These are phyloP conservation scores for Suillus plorans DNA, from an alignment of 768 basidiomycete species.

Conservation along the genomic window DNA sequence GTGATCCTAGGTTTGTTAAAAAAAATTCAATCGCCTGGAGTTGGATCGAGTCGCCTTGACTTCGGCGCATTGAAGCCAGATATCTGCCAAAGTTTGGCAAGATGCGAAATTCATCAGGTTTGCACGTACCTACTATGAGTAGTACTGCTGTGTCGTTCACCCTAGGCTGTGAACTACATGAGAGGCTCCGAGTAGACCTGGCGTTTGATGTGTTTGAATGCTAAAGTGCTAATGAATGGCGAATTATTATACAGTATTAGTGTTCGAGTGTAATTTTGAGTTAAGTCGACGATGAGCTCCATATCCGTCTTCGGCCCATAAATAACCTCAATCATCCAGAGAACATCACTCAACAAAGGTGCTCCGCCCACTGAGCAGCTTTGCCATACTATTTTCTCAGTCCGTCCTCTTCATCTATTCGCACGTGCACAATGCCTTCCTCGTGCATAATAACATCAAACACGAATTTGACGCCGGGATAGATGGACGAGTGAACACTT, in stretches of 20 bases:
- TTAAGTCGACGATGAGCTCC: no score
- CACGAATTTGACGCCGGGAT: conserved; percentile 79
- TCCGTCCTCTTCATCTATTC: no score
- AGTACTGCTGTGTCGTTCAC: not conserved
- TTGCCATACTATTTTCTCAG: no score
- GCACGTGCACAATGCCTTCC: no score
- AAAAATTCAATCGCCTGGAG: not conserved
- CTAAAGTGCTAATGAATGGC: not conserved
- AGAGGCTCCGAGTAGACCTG: not conserved
- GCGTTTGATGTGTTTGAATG: not conserved
- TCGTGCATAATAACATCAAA: conserved; percentile 52
- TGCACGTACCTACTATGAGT: not conserved
- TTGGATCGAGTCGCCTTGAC: not conserved
- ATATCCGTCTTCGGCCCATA: no score
- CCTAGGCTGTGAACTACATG: not conserved
- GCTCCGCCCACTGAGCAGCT: no score
- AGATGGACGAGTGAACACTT: conserved; percentile 74
- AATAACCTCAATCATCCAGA: no score
- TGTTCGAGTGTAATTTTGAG: no score
- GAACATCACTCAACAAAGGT: no score
- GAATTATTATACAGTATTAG: not conserved
- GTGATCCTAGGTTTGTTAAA: conserved; percentile 13
- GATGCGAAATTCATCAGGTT: not conserved
- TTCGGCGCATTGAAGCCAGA: conserved; percentile 37
- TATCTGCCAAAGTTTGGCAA: not conserved